Evolutionary conservation across 805 yeast genomes (phyloP).

Genomic region (Teunomyces gatunensis): DNA sequence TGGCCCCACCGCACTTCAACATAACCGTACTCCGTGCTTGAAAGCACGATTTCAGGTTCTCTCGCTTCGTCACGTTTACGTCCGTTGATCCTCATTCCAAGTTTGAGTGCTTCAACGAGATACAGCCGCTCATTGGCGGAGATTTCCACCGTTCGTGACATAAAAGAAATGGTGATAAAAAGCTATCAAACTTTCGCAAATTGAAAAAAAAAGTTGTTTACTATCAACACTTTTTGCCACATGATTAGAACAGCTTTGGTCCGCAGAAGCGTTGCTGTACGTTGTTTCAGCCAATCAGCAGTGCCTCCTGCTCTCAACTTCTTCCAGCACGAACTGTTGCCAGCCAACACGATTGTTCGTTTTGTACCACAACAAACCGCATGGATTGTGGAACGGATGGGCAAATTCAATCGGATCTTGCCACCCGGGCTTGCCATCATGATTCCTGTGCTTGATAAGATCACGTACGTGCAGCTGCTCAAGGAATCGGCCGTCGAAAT

Average conservation of each 20-base stretch:
- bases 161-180: slow-evolving; percentile 15
- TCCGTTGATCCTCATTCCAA: slow-evolving; percentile 65
- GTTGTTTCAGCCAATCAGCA: neutral
- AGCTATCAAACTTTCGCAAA: neutral
- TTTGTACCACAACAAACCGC: slow-evolving; percentile 91
- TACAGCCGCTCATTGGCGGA: slow-evolving; percentile 64
- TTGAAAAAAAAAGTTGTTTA: neutral
- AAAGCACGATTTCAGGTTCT: slow-evolving; percentile 59
- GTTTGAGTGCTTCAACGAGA: slow-evolving; percentile 59
- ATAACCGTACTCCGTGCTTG: slow-evolving; percentile 70
- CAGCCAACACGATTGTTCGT: slow-evolving; percentile 70
- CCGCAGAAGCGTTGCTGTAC: neutral
- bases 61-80: slow-evolving; percentile 65
- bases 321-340: slow-evolving; percentile 62
- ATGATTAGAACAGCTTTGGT: neutral
- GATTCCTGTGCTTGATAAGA: slow-evolving; percentile 69
- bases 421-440: slow-evolving; percentile 77
- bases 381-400: slow-evolving; percentile 90
- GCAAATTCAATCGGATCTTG: slow-evolving; percentile 64
- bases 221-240: neutral
- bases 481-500: slow-evolving; percentile 86
- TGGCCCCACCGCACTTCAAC: slow-evolving; percentile 76
- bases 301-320: slow-evolving; percentile 36
- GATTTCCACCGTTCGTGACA: slow-evolving; percentile 62
- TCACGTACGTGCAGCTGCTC: slow-evolving; percentile 76